These are phyloP conservation scores for Sclerotinia borealis DNA, from an alignment of 2,329 filamentous ascomycete species.

Conservation along the genomic window DNA sequence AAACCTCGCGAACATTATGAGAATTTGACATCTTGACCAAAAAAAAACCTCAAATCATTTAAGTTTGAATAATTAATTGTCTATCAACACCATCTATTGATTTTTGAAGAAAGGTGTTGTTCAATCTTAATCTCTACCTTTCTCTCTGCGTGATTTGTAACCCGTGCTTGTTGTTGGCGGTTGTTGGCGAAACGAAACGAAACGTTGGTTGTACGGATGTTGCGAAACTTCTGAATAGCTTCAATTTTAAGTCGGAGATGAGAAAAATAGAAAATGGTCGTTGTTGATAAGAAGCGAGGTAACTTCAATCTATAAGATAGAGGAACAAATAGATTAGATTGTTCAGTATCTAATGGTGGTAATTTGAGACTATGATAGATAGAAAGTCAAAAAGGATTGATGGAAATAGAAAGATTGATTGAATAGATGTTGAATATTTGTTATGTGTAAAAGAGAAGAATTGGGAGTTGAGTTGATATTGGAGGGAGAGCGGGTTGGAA, in stretches of 20 bases:
- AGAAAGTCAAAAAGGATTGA: constrained; percentile 18
- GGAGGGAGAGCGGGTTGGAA: neutral
- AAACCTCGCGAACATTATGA: constrained; percentile 9
- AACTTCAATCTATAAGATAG: neutral
- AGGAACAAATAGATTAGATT: constrained; percentile 10
- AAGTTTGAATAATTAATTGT: neutral
- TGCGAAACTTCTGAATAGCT: constrained; percentile 27
- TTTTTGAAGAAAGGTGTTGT: no score
- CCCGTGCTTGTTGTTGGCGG: constrained; percentile 1
- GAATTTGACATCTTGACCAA: constrained; percentile 2
- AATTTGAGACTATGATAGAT: constrained; percentile 20
- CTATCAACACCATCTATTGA: neutral
- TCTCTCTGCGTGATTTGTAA: neutral
- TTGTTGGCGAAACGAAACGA: constrained; percentile 18
- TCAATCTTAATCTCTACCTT: neutral
- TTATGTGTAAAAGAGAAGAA: constrained; percentile 14
- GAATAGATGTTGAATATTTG: constrained; percentile 14
- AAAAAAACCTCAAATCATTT: neutral
- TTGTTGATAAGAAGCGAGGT: constrained; percentile 11
- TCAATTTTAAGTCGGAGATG: constrained; percentile 23
- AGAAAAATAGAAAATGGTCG: constrained; percentile 11
- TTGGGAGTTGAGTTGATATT: neutral
- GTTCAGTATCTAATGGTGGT: constrained; percentile 15
- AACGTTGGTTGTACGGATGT: neutral
- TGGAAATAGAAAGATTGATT: constrained; percentile 25